Evolutionary conservation across 2,329 filamentous ascomycete genomes (phyloP).

Genomic region (Claviceps quebecensis): DNA sequence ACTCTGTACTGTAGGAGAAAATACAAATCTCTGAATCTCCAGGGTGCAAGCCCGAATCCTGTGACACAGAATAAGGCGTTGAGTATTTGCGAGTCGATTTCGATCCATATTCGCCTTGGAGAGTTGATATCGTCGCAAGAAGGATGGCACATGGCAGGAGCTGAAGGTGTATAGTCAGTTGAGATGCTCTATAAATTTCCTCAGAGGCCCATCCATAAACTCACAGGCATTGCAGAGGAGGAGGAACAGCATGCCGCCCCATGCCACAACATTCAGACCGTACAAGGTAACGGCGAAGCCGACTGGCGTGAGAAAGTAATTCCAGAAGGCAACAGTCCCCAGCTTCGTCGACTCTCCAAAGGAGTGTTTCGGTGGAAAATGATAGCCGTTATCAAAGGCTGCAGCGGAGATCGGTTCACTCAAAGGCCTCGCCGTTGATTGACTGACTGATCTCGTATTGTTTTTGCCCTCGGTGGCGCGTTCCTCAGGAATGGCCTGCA

Average conservation of each 20-base stretch:
- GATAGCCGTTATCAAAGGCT: constrained; percentile 48
- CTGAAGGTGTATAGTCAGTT: constrained; percentile 8
- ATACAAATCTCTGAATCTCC: constrained; percentile 70
- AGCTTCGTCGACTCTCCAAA: constrained; percentile 45
- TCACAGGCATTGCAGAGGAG: constrained; percentile 55
- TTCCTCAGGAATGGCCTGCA: constrained; percentile 3
- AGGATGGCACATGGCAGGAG: constrained; percentile 58
- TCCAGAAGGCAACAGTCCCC: constrained; percentile 49
- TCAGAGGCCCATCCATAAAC: neutral
- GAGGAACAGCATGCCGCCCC: constrained; percentile 85
- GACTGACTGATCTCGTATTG: constrained; percentile 8
- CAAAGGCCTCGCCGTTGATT: constrained; percentile 9
- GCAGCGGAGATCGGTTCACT: constrained; percentile 19
- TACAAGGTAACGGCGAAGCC: constrained; percentile 71
- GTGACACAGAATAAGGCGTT: constrained; percentile 80
- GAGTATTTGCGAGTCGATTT: constrained; percentile 65
- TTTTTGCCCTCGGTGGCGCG: neutral
- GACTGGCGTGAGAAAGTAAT: constrained; percentile 59
- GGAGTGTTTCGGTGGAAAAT: constrained; percentile 48
- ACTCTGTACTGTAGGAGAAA: constrained; percentile 54
- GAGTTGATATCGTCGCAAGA: constrained; percentile 60
- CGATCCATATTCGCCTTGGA: constrained; percentile 70
- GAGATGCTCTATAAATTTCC: neutral
- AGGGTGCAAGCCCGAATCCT: constrained; percentile 70
- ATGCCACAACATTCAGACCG: constrained; percentile 69